Conservation (phyloP, 2,329 filamentous ascomycete species). For the Tolypocladium endophyticum region DNA sequence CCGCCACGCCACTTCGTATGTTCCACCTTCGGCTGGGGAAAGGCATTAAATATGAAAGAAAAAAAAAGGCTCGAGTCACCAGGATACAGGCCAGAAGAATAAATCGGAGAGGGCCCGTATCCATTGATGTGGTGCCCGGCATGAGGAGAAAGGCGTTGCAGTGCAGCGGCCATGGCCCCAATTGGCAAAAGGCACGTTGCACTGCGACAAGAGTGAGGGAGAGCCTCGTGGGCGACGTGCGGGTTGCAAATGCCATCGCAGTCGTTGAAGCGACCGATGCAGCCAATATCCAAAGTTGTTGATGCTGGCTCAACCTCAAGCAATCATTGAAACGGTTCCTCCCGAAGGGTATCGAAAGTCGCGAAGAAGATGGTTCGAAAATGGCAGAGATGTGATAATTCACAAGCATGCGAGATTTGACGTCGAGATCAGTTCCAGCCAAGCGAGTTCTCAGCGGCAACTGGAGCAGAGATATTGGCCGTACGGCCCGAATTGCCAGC, state of each 20-base stretch:
- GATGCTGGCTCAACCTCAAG: background rate
- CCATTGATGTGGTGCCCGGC: background rate
- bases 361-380: slow-evolving; percentile 7
- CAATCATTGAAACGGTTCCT: slow-evolving; percentile 8
- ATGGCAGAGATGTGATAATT: slow-evolving; percentile 7
- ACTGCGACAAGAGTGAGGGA: background rate
- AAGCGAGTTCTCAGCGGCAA: slow-evolving; percentile 88
- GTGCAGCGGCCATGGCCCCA: background rate
- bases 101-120: background rate
- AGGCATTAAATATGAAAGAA: slow-evolving; percentile 1
- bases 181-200: background rate
- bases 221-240: background rate
- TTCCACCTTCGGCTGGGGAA: background rate
- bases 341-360: slow-evolving; percentile 22
- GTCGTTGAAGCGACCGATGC: background rate
- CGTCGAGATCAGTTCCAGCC: slow-evolving; percentile 65
- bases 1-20: background rate
- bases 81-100: slow-evolving; percentile 2
- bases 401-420: background rate
- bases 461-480: slow-evolving; percentile 72
- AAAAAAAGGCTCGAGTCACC: slow-evolving; percentile 2
- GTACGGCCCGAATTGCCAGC: slow-evolving; percentile 44
- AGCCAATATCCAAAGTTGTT: background rate
- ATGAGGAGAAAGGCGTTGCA: background rate
- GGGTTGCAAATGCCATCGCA: background rate